A percentile compares a stretch with the other conserved stretches of the same genome.
Conservation (phyloP, 2,329 filamentous ascomycete genomes). For the Colletotrichum sp. region DNA sequence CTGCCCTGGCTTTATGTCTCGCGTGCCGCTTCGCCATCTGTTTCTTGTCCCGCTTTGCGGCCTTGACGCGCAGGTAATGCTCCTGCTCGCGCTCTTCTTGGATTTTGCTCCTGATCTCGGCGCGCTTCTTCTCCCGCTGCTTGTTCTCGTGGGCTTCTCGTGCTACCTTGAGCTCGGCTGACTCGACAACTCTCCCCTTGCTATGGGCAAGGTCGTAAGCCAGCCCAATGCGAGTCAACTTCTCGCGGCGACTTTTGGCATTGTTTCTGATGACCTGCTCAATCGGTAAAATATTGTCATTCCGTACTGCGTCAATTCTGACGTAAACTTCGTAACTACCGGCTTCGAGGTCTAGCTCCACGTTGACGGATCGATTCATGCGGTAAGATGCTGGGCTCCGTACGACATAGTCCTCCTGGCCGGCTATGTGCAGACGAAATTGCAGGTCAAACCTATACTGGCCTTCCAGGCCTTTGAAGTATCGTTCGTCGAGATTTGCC, state of each 20-base stretch:
- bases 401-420: constrained; percentile 58
- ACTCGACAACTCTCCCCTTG: constrained; percentile 61
- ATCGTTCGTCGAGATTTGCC: constrained; percentile 62
- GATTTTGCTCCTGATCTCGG: constrained; percentile 42
- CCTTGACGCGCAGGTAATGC: constrained; percentile 41
- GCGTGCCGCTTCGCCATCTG: constrained; percentile 35
- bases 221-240: constrained; percentile 73
- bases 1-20: constrained; percentile 39
- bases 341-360: constrained; percentile 76
- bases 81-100: constrained; percentile 42
- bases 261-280: constrained; percentile 72
- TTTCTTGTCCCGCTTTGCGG: constrained; percentile 36
- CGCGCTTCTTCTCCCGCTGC: constrained; percentile 42
- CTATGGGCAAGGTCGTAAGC: constrained; percentile 75
- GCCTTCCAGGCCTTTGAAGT: constrained; percentile 62
- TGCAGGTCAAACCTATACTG: constrained; percentile 60
- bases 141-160: constrained; percentile 50
- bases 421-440: constrained; percentile 58
- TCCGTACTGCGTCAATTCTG: constrained; percentile 73
- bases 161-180: constrained; percentile 51
- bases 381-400: constrained; percentile 58
- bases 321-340: constrained; percentile 79
- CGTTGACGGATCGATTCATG: constrained; percentile 77
- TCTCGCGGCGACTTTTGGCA: constrained; percentile 69
- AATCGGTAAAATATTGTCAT: constrained; percentile 53